Evolutionary conservation across 1,284 basidiomycete species (phyloP), one percentile per base, ranked within the genome.

Genomic region (Ceratobasidium sp.): DNA sequence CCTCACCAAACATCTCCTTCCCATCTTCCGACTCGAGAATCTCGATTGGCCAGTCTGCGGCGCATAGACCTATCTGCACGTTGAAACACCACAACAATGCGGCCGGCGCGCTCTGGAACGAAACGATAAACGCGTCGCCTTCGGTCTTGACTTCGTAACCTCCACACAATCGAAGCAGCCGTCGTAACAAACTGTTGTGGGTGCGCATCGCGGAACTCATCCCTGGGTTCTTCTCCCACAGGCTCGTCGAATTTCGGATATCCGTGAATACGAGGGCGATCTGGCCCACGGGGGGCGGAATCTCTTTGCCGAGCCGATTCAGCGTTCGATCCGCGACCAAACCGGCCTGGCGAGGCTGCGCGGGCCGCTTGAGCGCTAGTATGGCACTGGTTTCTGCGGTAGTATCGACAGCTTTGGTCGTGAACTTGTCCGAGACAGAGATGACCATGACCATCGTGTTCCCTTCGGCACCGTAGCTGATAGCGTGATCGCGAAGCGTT

Each of bases 141-240:
- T 99, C 98, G 26, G 98, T 99, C 86, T 99, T 99, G 83, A 99
- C 97, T 86, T 99, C 97, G 86, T 99, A 99, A 0, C 98, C 98
- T 58, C 97, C 97, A 83, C 97, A 97, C 72, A 95, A 89, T 44
- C 97, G 91, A 60, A 99, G 87, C 81, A 95, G 93, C 12, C 97
- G 90, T 28, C 97, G 92, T 78, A 99, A 89, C 18, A 99, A 88
- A 79, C 88, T 90, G 85, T 99, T 98, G 87, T 99, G 98, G 83
- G 97, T 86, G 53, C 93, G 91, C 90, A 99, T 98, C 1, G 97
- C 97, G 0, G 95, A 94, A 61, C 94, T 93, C 97, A 99, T 99
- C 3, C 97, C 97, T 0, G 94, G 91, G 83, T 99, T 99, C 67
- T 93, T 94, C 84, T 99, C 98, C 98, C 98, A 99, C 1, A 99